Percentiles rank a stretch among this genome's conserved stretches.
Evolutionary conservation across 306 rosid species (phyloP).

Genomic region (Lotus japonicus): DNA sequence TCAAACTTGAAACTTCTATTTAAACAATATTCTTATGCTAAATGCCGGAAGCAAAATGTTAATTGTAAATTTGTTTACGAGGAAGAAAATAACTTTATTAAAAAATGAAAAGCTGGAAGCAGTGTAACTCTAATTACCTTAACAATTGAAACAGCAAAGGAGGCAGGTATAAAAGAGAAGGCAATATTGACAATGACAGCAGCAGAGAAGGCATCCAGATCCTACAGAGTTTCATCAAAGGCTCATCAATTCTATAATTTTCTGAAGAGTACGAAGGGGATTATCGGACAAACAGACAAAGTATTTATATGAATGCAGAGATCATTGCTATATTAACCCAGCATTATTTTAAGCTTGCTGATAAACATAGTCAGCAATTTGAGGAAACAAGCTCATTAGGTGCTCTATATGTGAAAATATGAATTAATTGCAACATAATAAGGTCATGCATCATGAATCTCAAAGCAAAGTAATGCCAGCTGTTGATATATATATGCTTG

Average conservation of each 20-base stretch:
- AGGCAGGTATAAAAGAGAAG: slow-evolving; percentile 91
- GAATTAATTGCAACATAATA: background rate
- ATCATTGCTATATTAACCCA: background rate
- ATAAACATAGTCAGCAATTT: background rate
- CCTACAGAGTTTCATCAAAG: slow-evolving; percentile 47
- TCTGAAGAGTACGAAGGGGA: background rate
- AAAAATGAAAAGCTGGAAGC: slow-evolving; percentile 11
- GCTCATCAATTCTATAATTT: slow-evolving; percentile 25
- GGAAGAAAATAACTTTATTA: no score
- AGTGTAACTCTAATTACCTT: slow-evolving; percentile 53
- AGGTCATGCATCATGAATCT: background rate
- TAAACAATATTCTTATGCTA: no score
- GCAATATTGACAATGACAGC: slow-evolving; percentile 85
- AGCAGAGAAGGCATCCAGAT: slow-evolving; percentile 95
- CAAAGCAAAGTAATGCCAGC: background rate
- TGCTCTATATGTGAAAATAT: slow-evolving; percentile 12
- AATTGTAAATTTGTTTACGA: no score
- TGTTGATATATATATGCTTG: no score
- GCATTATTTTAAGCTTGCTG: background rate
- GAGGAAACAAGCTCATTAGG: slow-evolving; percentile 8
- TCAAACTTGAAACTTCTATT: no score
- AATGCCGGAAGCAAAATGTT: no score
- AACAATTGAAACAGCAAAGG: slow-evolving; percentile 88
- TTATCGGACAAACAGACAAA: background rate
- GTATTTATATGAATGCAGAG: background rate